A percentile compares a stretch with the other conserved stretches of the same genome.
These are phyloP conservation scores for Sporothrix mexicana DNA, from an alignment of 2,329 filamentous ascomycete species.

Conservation along the genomic window DNA sequence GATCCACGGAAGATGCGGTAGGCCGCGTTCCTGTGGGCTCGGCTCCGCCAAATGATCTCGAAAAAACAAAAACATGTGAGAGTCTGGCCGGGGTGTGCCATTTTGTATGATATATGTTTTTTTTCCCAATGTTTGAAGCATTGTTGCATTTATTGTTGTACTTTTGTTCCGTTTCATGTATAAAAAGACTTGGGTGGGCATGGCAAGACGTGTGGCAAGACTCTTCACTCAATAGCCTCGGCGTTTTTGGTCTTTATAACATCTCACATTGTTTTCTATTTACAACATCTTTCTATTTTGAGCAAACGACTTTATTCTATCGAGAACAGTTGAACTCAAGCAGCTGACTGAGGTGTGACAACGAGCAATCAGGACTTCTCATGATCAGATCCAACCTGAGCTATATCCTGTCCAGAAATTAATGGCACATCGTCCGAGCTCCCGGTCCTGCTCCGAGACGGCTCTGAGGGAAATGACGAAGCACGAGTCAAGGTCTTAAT, in stretches of 20 bases:
- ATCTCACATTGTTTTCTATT: background rate
- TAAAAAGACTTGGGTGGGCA: slow-evolving; percentile 2
- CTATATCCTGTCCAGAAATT: too few relatives aligned
- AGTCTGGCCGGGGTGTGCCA: background rate
- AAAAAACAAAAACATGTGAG: background rate
- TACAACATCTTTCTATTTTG: background rate
- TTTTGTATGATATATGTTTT: background rate
- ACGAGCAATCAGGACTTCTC: too few relatives aligned
- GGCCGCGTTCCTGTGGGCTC: background rate
- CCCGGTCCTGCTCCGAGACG: too few relatives aligned
- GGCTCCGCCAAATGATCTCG: background rate
- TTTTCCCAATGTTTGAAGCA: background rate
- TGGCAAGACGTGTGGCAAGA: slow-evolving; percentile 4
- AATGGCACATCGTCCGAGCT: too few relatives aligned
- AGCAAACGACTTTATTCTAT: background rate
- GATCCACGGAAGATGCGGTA: slow-evolving; percentile 34
- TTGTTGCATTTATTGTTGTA: background rate
- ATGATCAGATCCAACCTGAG: too few relatives aligned
- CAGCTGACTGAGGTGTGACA: too few relatives aligned
- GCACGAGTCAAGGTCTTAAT: too few relatives aligned
- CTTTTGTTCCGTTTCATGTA: background rate
- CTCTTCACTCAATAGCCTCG: slow-evolving; percentile 38
- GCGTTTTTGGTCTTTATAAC: slow-evolving; percentile 22
- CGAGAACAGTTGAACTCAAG: background rate
- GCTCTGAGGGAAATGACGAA: too few relatives aligned